Base-by-base conservation (phyloP, 176 grass and related monocot species). In the Triticum monococcum region DNA sequence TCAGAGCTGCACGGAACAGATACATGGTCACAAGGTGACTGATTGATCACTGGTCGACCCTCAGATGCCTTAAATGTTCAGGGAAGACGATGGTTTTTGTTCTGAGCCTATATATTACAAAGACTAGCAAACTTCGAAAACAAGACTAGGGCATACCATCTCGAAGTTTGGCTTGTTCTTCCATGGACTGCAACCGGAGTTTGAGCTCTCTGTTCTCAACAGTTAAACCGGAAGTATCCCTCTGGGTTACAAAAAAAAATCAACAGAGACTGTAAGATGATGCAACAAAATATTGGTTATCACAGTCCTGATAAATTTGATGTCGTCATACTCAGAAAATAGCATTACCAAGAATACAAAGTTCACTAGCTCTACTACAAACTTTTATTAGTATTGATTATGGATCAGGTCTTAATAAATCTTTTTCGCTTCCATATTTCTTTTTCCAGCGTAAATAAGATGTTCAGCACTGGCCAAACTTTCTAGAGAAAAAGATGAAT, bases 91-190 rank as follows among this genome's bases (percentile, higher is more conserved):
- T 52, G 35, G 2, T 3, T 68, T 71, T 38, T 33, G 36, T 80
- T 68, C 35, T 50, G 37, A 26, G 30, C 12, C 20, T 32, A 75
- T 60, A 75, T 67, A 87, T 62, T 52, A 80, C 18, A 66, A 59
- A 3, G 5, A 50, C 20, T 16, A 70, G 52, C 65, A 38, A 89
- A n/a, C 46, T 81, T 87, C 57, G 13, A 50, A 90, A 82, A 70
- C 14, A 88, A 90, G 71, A 76, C 13, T 46, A 75, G 4, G 26
- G 81, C 73, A 67, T 94, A 97, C 97, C 97, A 85, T 99, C 94
- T 89, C 94, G 89, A 84, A 99, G 97, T 88, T 99, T 93, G 64
- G 97, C 94, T 86, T 99, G 97, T 72, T 99, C 91, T 87, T 99
- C 97, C 97, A 97, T 99, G 64, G 97, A 26, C 83, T 96, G 92